phyloP scores from a whole-genome alignment of 345 rosid species.

The Barbarea vulgaris region DNA sequence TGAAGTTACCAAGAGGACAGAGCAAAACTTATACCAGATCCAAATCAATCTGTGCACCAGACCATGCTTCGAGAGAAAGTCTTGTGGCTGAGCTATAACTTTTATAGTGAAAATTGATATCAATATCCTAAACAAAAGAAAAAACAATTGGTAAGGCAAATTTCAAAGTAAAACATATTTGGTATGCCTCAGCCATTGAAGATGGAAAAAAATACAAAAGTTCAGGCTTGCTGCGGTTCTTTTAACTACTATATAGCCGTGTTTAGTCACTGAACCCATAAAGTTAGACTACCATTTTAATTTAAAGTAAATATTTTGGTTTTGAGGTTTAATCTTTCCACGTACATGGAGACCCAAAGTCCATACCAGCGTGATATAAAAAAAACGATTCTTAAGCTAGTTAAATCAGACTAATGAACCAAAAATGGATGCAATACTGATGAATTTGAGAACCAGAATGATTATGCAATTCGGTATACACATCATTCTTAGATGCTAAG shows the following conservation, averaged over 20 bases:
- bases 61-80: constrained; percentile 88
- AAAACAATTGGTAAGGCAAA: constrained; percentile 11
- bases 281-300: background rate
- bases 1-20: constrained; percentile 12
- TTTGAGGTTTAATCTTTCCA: constrained; percentile 1
- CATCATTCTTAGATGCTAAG: background rate
- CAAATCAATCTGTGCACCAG: constrained; percentile 82
- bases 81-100: constrained; percentile 67
- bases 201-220: background rate
- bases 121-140: constrained; percentile 60
- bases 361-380: background rate
- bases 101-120: constrained; percentile 69
- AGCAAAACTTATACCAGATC: constrained; percentile 60
- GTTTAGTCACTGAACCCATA: background rate
- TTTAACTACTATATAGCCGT: background rate
- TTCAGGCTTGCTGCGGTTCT: background rate
- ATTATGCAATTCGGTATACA: background rate
- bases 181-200: constrained; percentile 12
- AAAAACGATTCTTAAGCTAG: background rate
- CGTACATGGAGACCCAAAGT: background rate
- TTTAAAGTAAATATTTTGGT: background rate
- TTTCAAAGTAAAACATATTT: constrained; percentile 13
- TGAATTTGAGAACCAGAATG: background rate
- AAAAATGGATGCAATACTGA: background rate
- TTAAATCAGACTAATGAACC: background rate